Percentiles rank a stretch among this genome's conserved stretches.
Evolutionary conservation across 345 rosid species (phyloP).

Genomic region (Eucalyptus shirleyi): DNA sequence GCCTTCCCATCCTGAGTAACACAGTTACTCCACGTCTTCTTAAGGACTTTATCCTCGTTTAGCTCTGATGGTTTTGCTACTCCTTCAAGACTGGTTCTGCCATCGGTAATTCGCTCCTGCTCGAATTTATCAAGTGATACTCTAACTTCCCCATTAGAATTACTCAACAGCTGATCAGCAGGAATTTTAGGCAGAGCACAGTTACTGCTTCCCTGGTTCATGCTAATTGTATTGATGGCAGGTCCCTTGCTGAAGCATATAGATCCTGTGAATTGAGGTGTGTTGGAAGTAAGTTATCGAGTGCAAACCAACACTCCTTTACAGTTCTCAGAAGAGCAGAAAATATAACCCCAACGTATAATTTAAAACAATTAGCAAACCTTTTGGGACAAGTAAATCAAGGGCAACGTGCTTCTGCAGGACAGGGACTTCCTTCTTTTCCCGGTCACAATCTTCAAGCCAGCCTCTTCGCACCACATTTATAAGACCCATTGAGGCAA

Average conservation of each 20-base stretch:
- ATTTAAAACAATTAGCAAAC: conserved; percentile 12
- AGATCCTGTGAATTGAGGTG: conserved; percentile 21
- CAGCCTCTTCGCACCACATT: conserved; percentile 66
- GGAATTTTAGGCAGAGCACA: conserved; percentile 1
- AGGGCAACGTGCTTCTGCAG: conserved; percentile 47
- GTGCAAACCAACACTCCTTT: not conserved
- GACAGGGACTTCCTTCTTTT: conserved; percentile 69
- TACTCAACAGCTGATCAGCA: conserved; percentile 9
- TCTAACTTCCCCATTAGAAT: conserved; percentile 14
- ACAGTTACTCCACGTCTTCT: conserved; percentile 17
- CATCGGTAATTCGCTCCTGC: conserved; percentile 12
- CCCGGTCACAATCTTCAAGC: conserved; percentile 87
- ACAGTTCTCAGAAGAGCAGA: not conserved
- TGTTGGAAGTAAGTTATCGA: not conserved
- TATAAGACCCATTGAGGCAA: conserved; percentile 81
- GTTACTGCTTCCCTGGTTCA: conserved; percentile 22
- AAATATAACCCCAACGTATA: not conserved
- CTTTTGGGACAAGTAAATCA: conserved; percentile 75
- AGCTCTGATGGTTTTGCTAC: conserved; percentile 15
- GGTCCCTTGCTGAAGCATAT: conserved; percentile 32
- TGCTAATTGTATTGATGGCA: conserved; percentile 6
- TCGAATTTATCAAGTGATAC: conserved; percentile 20
- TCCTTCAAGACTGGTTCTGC: conserved; percentile 5
- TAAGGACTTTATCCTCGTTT: conserved; percentile 15
- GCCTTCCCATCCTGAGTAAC: conserved; percentile 17